Base-by-base conservation (phyloP, 345 rosid genomes). In the Lepidium didymum region DNA sequence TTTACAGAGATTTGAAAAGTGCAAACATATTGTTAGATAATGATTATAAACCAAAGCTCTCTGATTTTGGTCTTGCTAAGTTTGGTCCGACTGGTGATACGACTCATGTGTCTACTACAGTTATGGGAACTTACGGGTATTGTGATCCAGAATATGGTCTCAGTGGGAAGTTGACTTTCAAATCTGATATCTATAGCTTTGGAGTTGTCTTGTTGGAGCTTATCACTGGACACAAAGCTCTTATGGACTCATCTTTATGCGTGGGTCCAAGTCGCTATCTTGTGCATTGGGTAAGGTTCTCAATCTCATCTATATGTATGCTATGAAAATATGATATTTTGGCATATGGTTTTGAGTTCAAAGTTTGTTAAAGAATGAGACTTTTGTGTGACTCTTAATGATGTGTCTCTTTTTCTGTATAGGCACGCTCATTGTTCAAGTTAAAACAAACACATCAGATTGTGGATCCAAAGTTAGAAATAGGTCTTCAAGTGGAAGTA, bases 51-150 rank as follows among this genome's bases (percentile, higher is more conserved):
- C 79, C 89, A 0, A 87, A 82, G 65, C 89, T 87, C 10, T 89
- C 93, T 33, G 91, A 85, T 75, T 89, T 89, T 33, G 93, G 96
- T 21, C 84, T 89, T 0, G 91, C 96, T 1, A 89, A 89, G 71
- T 84, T 87, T 33, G 89, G 85, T 61, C 96, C 91, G 1, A 73
- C 15, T 1, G 84, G 70, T 37, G 89, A 80, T 34, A 80, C 47
- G 72, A 70, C 91, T 21, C 82, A 87, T 69, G 89, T 89, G 58
- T 74, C 91, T 41, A 87, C 92, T 13, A 77, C 85, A 68, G 80
- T 85, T 35, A 85, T 89, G 88, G 93, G 96, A 23, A 85, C 91
- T 33, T 82, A 73, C 1, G 96, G 91, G 19, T 87, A 89, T 54
- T 89, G 96, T 35, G 91, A 93, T 46, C 96, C 91, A 0, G 96